These are phyloP conservation scores for Cryptococcus wingfieldii DNA, from an alignment of 1,284 basidiomycete species.

Conservation along the genomic window DNA sequence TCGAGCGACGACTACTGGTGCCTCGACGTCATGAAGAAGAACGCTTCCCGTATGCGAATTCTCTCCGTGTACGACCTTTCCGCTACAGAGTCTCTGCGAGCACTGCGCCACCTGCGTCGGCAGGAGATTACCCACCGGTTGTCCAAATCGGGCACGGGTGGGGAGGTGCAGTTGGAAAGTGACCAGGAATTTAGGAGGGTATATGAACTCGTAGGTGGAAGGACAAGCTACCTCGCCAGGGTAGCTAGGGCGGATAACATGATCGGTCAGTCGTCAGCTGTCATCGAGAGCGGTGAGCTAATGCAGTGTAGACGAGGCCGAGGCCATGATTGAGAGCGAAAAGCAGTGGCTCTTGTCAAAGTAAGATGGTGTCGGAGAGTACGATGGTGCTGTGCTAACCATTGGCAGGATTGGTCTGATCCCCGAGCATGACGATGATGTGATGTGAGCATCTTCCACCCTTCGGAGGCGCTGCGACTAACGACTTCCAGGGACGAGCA, in stretches of 20 bases:
- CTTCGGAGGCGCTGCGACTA: not conserved
- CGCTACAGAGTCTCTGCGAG: slow-evolving; percentile 59
- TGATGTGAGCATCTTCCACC: slow-evolving; percentile 54
- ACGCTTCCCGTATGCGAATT: slow-evolving; percentile 68
- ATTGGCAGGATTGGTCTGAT: slow-evolving; percentile 56
- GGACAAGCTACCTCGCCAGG: slow-evolving; percentile 69
- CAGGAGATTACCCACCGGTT: slow-evolving; percentile 28
- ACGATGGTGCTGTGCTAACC: slow-evolving; percentile 3
- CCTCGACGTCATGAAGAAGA: slow-evolving; percentile 53
- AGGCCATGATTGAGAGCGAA: slow-evolving; percentile 63
- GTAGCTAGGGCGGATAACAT: slow-evolving; percentile 60
- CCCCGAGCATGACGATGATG: slow-evolving; percentile 76
- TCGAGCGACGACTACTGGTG: slow-evolving; percentile 72
- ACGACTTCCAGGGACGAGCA: slow-evolving; percentile 51
- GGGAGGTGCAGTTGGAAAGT: slow-evolving; percentile 32
- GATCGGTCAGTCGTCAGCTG: slow-evolving; percentile 41
- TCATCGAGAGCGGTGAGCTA: not conserved
- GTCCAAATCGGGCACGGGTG: not conserved
- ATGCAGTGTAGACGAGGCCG: slow-evolving; percentile 53
- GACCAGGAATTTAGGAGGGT: slow-evolving; percentile 54
- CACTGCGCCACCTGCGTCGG: slow-evolving; percentile 57
- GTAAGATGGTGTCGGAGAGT: slow-evolving; percentile 17
- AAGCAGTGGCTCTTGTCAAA: slow-evolving; percentile 68
- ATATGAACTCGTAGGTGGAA: slow-evolving; percentile 65
- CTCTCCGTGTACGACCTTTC: slow-evolving; percentile 69